Percentiles rank a stretch among this genome's conserved stretches.
phyloP scores from a whole-genome alignment of 345 rosid genomes.

The Lumnitzera littorea region DNA sequence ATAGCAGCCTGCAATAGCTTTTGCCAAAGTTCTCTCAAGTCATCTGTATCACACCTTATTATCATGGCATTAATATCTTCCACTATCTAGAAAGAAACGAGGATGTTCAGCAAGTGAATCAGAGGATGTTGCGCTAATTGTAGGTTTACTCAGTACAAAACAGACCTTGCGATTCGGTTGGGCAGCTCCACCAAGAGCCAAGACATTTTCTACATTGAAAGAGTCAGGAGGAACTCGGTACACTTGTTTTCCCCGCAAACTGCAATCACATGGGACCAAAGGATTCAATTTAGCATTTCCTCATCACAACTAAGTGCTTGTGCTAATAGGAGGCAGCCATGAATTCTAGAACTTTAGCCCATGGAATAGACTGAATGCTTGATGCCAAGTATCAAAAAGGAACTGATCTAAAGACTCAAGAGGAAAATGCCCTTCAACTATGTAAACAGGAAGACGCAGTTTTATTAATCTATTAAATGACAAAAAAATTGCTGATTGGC shows the following conservation, averaged over 20 bases:
- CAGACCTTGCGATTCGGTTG: slow-evolving; percentile 52
- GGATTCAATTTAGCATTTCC: background rate
- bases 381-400: too few relatives aligned
- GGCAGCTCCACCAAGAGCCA: slow-evolving; percentile 66
- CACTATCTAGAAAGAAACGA: slow-evolving; percentile 41
- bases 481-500: too few relatives aligned
- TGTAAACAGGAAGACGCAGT: too few relatives aligned
- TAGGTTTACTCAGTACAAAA: background rate
- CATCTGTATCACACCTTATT: slow-evolving; percentile 61
- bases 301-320: background rate
- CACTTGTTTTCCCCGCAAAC: slow-evolving; percentile 81
- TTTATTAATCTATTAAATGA: too few relatives aligned
- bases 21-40: slow-evolving; percentile 70
- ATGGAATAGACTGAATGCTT: too few relatives aligned
- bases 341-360: too few relatives aligned
- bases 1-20: slow-evolving; percentile 82
- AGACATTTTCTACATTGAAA: slow-evolving; percentile 57
- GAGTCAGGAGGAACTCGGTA: slow-evolving; percentile 60
- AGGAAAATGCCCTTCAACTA: too few relatives aligned
- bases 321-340: too few relatives aligned
- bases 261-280: slow-evolving; percentile 13
- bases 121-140: too few relatives aligned
- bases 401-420: too few relatives aligned
- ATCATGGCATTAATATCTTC: slow-evolving; percentile 81
- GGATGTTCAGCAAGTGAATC: too few relatives aligned